A percentile compares a stretch with the other conserved stretches of the same genome.
Evolutionary conservation across 2,329 filamentous ascomycete species (phyloP).

Genomic region (Aspergillus fructus): DNA sequence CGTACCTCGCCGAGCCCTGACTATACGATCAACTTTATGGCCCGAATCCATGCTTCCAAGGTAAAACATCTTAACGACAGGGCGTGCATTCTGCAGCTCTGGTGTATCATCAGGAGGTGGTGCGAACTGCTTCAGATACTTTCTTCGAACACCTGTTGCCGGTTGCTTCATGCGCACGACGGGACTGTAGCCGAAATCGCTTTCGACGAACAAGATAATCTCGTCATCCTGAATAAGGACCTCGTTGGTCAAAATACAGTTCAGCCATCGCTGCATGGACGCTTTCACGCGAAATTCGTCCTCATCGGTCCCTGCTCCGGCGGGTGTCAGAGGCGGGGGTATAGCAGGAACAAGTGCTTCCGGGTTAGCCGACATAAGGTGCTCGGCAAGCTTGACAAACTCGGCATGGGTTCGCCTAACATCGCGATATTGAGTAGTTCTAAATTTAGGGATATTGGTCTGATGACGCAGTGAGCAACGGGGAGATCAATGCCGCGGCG

Average conservation of each 20-base stretch:
- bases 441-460: slow-evolving; percentile 98
- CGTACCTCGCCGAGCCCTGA: slow-evolving; percentile 86
- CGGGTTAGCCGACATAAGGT: slow-evolving; percentile 95
- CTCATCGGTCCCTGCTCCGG: slow-evolving; percentile 92
- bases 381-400: slow-evolving; percentile 93
- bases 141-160: slow-evolving; percentile 89
- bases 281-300: slow-evolving; percentile 88
- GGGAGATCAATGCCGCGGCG: neutral
- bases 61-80: slow-evolving; percentile 93
- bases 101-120: slow-evolving; percentile 96
- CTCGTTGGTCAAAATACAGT: slow-evolving; percentile 87
- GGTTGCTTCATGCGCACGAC: slow-evolving; percentile 95
- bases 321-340: slow-evolving; percentile 89
- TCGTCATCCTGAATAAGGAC: slow-evolving; percentile 93
- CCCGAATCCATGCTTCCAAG: slow-evolving; percentile 94
- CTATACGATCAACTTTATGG: slow-evolving; percentile 91
- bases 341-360: slow-evolving; percentile 93
- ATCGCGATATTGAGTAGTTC: slow-evolving; percentile 97
- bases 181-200: slow-evolving; percentile 96
- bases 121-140: slow-evolving; percentile 97
- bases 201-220: slow-evolving; percentile 98
- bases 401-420: slow-evolving; percentile 93
- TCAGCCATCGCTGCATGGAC: slow-evolving; percentile 90
- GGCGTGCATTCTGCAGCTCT: slow-evolving; percentile 84
- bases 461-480: slow-evolving; percentile 38